Evolutionary conservation across 164 flowering plant species (phyloP).

Genomic region (Saururus chinensis): DNA sequence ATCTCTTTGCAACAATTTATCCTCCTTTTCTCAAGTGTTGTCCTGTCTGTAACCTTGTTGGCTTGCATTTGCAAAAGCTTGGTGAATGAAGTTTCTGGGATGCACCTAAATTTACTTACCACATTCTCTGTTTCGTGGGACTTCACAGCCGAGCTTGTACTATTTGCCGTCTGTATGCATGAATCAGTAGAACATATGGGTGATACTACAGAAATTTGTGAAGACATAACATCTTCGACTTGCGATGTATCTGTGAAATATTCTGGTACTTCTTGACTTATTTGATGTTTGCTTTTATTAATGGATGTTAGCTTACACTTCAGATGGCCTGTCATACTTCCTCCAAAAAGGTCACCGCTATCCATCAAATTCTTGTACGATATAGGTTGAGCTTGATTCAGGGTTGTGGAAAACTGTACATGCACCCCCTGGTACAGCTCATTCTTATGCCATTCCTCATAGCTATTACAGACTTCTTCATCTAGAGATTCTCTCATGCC

Average conservation of each 20-base stretch:
- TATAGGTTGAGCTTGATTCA: background rate
- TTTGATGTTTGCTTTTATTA: background rate
- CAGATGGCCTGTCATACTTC: background rate
- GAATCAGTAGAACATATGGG: slow-evolving; percentile 24
- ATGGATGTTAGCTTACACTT: slow-evolving; percentile 4
- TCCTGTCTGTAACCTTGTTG: background rate
- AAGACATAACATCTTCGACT: slow-evolving; percentile 11
- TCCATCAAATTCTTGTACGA: background rate
- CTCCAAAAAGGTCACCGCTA: background rate
- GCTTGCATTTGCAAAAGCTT: slow-evolving; percentile 19
- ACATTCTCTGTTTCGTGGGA: slow-evolving; percentile 47
- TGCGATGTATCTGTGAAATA: slow-evolving; percentile 3
- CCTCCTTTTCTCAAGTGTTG: background rate
- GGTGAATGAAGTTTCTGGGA: slow-evolving; percentile 13
- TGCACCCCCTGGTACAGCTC: background rate
- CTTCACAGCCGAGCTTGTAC: slow-evolving; percentile 35
- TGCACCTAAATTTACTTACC: slow-evolving; percentile 6
- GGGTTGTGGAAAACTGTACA: background rate
- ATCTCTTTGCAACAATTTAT: slow-evolving; percentile 5
- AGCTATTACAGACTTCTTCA: background rate
- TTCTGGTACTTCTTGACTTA: slow-evolving; percentile 6
- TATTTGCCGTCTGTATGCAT: slow-evolving; percentile 20
- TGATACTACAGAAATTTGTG: slow-evolving; percentile 14
- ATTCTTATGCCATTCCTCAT: background rate
- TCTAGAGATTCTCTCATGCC: background rate